Evolutionary conservation across 148 eudicot species (phyloP).

Genomic region (Camellia granthamiana): DNA sequence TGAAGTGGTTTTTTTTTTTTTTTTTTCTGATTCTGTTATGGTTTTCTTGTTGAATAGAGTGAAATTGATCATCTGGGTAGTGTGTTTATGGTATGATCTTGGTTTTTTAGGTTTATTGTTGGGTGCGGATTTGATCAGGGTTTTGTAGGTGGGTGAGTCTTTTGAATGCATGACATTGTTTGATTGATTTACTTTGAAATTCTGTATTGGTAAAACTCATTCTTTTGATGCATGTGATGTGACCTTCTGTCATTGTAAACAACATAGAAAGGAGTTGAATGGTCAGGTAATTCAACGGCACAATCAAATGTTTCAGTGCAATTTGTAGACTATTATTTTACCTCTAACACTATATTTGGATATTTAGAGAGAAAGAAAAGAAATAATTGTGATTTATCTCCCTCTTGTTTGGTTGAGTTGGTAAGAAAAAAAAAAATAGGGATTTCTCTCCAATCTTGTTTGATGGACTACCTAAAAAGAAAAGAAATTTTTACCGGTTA

Average conservation of each 20-base stretch:
- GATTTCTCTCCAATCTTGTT: too few species aligned
- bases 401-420: too few species aligned
- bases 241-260: too few species aligned
- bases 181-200: not conserved
- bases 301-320: not conserved
- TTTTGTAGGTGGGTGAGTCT: not conserved
- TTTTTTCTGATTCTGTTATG: not conserved
- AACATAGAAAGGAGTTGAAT: not conserved
- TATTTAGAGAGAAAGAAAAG: too few species aligned
- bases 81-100: not conserved
- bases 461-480: too few species aligned
- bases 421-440: too few species aligned
- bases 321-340: not conserved
- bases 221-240: not conserved
- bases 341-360: too few species aligned
- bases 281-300: not conserved
- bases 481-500: too few species aligned
- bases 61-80: not conserved
- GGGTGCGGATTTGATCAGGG: not conserved
- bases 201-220: not conserved
- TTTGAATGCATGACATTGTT: not conserved
- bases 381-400: too few species aligned
- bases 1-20: not conserved
- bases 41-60: slow-evolving; percentile 1
- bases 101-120: not conserved